Evolutionary conservation across 2,329 filamentous ascomycete genomes (phyloP), one percentile per base, ranked within the genome.

Genomic region (Coleophoma crateriformis): DNA sequence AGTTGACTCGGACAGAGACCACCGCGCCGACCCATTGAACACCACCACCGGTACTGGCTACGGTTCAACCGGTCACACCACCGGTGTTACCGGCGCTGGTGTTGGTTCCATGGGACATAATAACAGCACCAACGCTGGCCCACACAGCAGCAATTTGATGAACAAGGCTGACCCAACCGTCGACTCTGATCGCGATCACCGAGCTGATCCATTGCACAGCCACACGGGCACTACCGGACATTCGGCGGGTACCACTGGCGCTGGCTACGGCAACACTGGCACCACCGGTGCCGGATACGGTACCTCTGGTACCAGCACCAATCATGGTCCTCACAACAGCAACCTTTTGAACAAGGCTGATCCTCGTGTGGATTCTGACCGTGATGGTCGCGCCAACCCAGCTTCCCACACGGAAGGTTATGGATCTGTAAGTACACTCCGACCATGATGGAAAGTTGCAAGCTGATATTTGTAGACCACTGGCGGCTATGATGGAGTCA

Each of bases 291-390:
- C 46, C 32, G 46, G 45, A 20, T 14, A 33, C 6, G 49, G 49
- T 33, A 39, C 48, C 5, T 45, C 27, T 11, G 49, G 49, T 33
- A 39, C 48, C 7, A 47, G 50, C 49, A 52, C 47, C 15, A 54
- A 49, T 19, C 47, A 50, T 32, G 55, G 57, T 1, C 58, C 58
- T 35, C 61, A 63, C 49, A 34, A n/a, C 15, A 47, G 22, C 46
- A 40, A 52, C 17, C 41, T 53, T 7, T 67, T 67, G 20, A 81
- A 80, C 61, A 72, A 73, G 19, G 61, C 64, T 12, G 77, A 80
- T 56, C 76, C 76, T 33, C 68, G 76, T 14, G 63, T 78, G 44
- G 74, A 79, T 59, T 75, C 72, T 32, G 72, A 79, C 58, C 63
- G 69, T 7, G 70, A 74, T 54, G 15, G 15, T 17, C 35, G 35